Conservation (phyloP, 2,329 filamentous ascomycete genomes). For the Apiospora phragmitis region DNA sequence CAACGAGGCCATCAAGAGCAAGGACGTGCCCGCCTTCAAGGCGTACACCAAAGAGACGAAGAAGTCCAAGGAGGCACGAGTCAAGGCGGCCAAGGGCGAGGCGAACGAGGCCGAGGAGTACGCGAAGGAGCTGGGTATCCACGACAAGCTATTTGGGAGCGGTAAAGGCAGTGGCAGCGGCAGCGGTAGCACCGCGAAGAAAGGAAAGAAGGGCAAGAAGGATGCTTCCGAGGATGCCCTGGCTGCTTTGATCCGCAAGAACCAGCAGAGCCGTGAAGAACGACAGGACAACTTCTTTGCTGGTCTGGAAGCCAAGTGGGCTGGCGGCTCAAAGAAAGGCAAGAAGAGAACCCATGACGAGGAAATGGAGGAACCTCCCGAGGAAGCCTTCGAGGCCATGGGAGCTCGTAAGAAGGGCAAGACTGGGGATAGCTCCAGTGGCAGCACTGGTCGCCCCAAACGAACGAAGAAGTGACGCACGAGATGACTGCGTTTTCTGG, state of each 20-base stretch:
- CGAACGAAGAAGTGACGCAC: slow-evolving; percentile 16
- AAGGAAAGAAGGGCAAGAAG: slow-evolving; percentile 47
- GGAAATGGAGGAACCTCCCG: slow-evolving; percentile 42
- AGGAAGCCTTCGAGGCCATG: slow-evolving; percentile 61
- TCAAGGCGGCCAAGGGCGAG: slow-evolving; percentile 66
- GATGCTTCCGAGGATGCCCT: slow-evolving; percentile 53
- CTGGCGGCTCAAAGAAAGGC: slow-evolving; percentile 45
- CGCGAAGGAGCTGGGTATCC: slow-evolving; percentile 72
- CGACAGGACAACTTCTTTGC: slow-evolving; percentile 76
- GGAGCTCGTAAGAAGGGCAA: slow-evolving; percentile 45
- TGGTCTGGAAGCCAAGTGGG: slow-evolving; percentile 63
- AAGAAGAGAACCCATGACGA: slow-evolving; percentile 62
- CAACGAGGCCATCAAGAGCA: slow-evolving; percentile 71
- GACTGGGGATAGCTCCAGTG: slow-evolving; percentile 18
- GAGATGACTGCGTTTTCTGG: background rate
- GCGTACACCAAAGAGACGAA: slow-evolving; percentile 75
- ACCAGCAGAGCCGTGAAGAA: slow-evolving; percentile 62
- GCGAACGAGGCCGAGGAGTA: slow-evolving; percentile 72
- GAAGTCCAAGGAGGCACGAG: slow-evolving; percentile 58
- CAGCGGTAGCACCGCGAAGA: slow-evolving; percentile 29
- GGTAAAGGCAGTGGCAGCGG: background rate
- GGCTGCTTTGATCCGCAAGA: slow-evolving; percentile 72
- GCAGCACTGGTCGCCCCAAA: slow-evolving; percentile 12
- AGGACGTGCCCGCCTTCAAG: slow-evolving; percentile 65
- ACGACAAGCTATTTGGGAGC: slow-evolving; percentile 65